A percentile compares a stretch with the other conserved stretches of the same genome.
phyloP scores from a whole-genome alignment of 495 filamentous ascomycete genomes.

The Neurospora intermedia region DNA sequence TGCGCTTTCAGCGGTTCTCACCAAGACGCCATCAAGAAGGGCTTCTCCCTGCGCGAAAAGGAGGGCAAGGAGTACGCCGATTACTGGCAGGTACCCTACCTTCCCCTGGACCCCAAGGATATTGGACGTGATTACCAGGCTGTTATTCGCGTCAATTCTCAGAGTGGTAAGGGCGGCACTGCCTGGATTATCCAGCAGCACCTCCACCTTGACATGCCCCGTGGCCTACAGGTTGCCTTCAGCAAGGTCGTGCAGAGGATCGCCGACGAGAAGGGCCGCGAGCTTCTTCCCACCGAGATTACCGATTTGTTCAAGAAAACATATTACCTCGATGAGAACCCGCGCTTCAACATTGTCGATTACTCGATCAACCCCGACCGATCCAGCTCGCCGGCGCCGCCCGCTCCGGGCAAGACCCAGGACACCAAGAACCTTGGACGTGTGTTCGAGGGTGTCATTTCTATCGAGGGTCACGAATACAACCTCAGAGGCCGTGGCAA shows the following conservation, averaged over 20 bases:
- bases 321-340: conserved; percentile 72
- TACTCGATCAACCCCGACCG: conserved; percentile 87
- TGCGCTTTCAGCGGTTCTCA: conserved; percentile 87
- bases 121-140: conserved; percentile 95
- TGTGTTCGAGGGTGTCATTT: conserved; percentile 76
- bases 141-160: conserved; percentile 94
- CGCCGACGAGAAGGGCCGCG: conserved; percentile 64
- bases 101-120: conserved; percentile 86
- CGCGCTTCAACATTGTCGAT: conserved; percentile 79
- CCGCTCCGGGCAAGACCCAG: conserved; percentile 54
- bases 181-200: conserved; percentile 88
- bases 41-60: conserved; percentile 64
- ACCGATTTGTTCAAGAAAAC: conserved; percentile 73
- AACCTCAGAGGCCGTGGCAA: conserved; percentile 71
- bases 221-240: conserved; percentile 87
- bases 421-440: conserved; percentile 70
- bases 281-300: conserved; percentile 77
- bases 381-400: conserved; percentile 62
- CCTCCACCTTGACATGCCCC: conserved; percentile 85
- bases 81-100: conserved; percentile 67
- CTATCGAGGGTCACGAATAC: conserved; percentile 73
- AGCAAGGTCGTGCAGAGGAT: conserved; percentile 73
- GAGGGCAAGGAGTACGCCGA: conserved; percentile 48
- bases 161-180: conserved; percentile 89
- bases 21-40: conserved; percentile 98